Evolutionary conservation across 2,329 filamentous ascomycete genomes (phyloP).

Genomic region (Penicillium brasilianum): DNA sequence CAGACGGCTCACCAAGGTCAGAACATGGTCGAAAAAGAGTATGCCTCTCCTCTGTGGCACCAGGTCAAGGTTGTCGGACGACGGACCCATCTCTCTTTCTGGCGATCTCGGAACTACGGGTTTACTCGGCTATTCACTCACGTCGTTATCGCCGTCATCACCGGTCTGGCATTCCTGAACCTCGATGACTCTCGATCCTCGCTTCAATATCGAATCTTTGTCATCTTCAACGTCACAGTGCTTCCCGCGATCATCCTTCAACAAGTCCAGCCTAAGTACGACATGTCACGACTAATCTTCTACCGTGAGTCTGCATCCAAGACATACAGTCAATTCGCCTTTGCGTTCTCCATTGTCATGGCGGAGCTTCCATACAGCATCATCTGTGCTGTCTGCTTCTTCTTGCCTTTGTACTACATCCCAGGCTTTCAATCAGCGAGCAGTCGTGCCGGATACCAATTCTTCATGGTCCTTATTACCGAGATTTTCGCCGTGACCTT

Average conservation of each 20-base stretch:
- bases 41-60: slow-evolving; percentile 77
- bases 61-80: slow-evolving; percentile 77
- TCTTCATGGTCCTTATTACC: slow-evolving; percentile 81
- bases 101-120: slow-evolving; percentile 85
- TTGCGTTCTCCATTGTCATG: slow-evolving; percentile 76
- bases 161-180: slow-evolving; percentile 78
- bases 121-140: slow-evolving; percentile 89
- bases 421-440: slow-evolving; percentile 70
- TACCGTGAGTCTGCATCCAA: slow-evolving; percentile 86
- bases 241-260: slow-evolving; percentile 81
- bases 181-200: slow-evolving; percentile 76
- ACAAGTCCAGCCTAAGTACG: slow-evolving; percentile 84
- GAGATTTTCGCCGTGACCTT: slow-evolving; percentile 84
- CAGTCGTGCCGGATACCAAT: slow-evolving; percentile 79
- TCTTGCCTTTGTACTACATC: slow-evolving; percentile 82
- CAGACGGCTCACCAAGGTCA: slow-evolving; percentile 45
- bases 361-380: slow-evolving; percentile 85
- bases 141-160: slow-evolving; percentile 75
- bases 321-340: slow-evolving; percentile 82
- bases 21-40: slow-evolving; percentile 69
- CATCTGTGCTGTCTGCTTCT: slow-evolving; percentile 80
- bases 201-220: slow-evolving; percentile 84
- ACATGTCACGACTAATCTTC: slow-evolving; percentile 78
- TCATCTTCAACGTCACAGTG: slow-evolving; percentile 86
- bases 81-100: slow-evolving; percentile 78